phyloP scores from a whole-genome alignment of 768 basidiomycete species.

The Heimioporus sp. region DNA sequence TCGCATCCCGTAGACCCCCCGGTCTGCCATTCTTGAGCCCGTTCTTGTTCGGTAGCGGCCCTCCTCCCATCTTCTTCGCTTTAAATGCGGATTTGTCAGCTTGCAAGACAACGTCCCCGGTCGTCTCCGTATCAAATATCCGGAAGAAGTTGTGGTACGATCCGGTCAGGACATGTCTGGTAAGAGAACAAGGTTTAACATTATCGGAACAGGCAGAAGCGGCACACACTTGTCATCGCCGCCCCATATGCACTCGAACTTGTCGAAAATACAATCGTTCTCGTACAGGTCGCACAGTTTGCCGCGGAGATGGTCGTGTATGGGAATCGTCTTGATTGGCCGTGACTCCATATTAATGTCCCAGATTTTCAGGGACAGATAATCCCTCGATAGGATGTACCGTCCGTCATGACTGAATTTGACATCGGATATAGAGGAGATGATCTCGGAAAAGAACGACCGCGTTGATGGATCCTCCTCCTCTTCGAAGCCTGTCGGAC shows the following conservation, averaged over 20 bases:
- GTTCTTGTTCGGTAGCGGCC: slow-evolving; percentile 69
- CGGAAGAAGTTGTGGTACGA: slow-evolving; percentile 99
- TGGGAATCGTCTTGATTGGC: slow-evolving; percentile 96
- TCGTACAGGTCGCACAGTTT: slow-evolving; percentile 99
- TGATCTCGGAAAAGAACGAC: slow-evolving; percentile 99
- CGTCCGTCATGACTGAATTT: slow-evolving; percentile 98
- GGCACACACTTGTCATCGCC: slow-evolving; percentile 88
- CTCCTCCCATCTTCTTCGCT: slow-evolving; percentile 97
- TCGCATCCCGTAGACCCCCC: slow-evolving; percentile 71
- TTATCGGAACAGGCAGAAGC: slow-evolving; percentile 8
- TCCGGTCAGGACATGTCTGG: slow-evolving; percentile 94
- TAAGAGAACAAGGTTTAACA: slow-evolving; percentile 2
- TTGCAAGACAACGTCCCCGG: slow-evolving; percentile 90
- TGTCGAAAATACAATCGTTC: slow-evolving; percentile 99
- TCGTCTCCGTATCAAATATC: slow-evolving; percentile 91
- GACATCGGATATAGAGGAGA: slow-evolving; percentile 99
- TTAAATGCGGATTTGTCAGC: slow-evolving; percentile 99
- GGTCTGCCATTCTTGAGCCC: slow-evolving; percentile 76
- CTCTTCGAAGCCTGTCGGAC: slow-evolving; percentile 86
- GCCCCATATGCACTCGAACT: slow-evolving; percentile 98
- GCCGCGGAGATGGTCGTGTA: slow-evolving; percentile 95
- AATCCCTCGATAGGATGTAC: slow-evolving; percentile 96
- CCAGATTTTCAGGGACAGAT: slow-evolving; percentile 98
- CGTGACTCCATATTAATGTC: slow-evolving; percentile 98
- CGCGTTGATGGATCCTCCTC: slow-evolving; percentile 97